These are phyloP conservation scores for Phytophthora kernoviae DNA, from an alignment of 352 stramenopile genomes.

Conservation along the genomic window DNA sequence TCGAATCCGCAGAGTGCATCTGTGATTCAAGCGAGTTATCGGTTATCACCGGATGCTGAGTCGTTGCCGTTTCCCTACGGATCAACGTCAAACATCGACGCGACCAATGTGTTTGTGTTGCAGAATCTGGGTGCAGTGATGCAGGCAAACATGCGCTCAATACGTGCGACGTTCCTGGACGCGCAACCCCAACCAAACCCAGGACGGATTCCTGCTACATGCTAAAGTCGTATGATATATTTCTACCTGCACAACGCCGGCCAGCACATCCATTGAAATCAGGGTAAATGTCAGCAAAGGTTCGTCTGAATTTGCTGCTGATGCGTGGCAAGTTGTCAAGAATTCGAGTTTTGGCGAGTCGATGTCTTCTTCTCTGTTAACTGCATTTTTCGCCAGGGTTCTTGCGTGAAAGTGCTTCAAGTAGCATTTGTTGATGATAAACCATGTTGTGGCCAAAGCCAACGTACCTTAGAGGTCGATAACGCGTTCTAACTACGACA, in stretches of 20 bases:
- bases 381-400: too few species aligned
- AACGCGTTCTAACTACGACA: too few species aligned
- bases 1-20: constrained; percentile 1
- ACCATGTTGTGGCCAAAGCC: too few species aligned
- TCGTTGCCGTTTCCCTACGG: neutral
- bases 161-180: constrained; percentile 9
- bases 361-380: too few species aligned
- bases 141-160: constrained; percentile 9
- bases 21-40: constrained; percentile 20
- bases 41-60: constrained; percentile 17
- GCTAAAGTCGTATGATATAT: neutral
- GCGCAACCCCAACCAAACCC: neutral
- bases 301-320: too few species aligned
- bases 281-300: too few species aligned
- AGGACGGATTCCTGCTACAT: constrained; percentile 2
- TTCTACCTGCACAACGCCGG: neutral
- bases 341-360: too few species aligned
- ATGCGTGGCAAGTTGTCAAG: too few species aligned
- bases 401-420: too few species aligned
- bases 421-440: too few species aligned
- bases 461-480: too few species aligned
- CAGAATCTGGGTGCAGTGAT: constrained; percentile 14
- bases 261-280: too few species aligned
- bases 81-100: constrained; percentile 2
- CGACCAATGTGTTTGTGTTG: constrained; percentile 19